These are phyloP conservation scores for Aurantiochytrium sp. DNA, from an alignment of 108 stramenopile species.

Conservation along the genomic window DNA sequence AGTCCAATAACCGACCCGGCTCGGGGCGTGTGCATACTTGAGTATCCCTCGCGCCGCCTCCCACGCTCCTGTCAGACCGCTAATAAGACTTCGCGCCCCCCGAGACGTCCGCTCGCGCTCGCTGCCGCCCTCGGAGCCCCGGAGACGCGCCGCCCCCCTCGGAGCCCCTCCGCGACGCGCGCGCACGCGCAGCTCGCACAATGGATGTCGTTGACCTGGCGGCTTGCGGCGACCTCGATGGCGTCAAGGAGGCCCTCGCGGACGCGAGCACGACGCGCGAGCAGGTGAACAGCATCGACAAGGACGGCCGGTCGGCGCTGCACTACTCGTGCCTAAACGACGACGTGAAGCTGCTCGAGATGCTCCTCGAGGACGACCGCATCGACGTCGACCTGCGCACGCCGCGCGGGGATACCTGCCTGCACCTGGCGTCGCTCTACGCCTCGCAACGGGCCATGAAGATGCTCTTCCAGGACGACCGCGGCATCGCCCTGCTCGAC, in stretches of 20 bases:
- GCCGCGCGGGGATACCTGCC: slow-evolving; percentile 28
- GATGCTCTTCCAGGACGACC: slow-evolving; percentile 34
- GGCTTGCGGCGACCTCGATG: slow-evolving; percentile 37
- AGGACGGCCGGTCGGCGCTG: slow-evolving; percentile 38
- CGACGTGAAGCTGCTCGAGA: slow-evolving; percentile 23
- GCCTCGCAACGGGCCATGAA: slow-evolving; percentile 20
- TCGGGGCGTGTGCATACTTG: no score
- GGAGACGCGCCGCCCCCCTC: no score
- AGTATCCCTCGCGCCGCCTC: no score
- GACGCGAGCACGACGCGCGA: background rate
- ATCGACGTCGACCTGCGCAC: slow-evolving; percentile 12
- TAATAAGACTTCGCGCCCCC: no score
- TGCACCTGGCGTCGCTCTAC: slow-evolving; percentile 34
- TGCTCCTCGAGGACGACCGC: slow-evolving; percentile 33
- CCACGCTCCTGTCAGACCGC: no score
- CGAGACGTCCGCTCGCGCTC: no score
- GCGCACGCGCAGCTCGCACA: no score
- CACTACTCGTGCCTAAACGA: slow-evolving; percentile 46
- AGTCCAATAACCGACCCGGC: no score
- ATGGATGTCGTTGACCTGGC: slow-evolving; percentile 32
- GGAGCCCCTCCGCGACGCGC: no score
- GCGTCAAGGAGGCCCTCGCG: background rate
- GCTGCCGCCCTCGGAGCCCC: no score
- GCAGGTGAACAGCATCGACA: slow-evolving; percentile 35
- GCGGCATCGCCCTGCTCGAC: background rate